A percentile compares a stretch with the other conserved stretches of the same genome.
Evolutionary conservation across 495 filamentous ascomycete genomes (phyloP).

Genomic region (Lasiosphaeria ovina): DNA sequence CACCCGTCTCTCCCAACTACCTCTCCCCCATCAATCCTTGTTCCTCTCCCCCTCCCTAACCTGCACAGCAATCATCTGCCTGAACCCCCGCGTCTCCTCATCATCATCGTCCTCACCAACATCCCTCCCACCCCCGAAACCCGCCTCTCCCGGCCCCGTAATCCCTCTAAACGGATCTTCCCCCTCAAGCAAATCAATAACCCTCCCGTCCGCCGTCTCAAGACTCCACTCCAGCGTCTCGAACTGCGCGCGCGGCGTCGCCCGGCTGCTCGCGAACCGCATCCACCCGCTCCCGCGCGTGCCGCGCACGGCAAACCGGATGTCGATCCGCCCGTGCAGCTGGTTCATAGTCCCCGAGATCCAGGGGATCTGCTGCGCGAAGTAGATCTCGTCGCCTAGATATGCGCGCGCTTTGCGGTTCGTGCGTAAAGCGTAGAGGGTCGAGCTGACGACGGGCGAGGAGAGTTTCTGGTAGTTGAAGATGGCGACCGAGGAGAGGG

Average conservation of each 20-base stretch:
- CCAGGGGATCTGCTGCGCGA: constrained; percentile 83
- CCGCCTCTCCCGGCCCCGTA: constrained; percentile 17
- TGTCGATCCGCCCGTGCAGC: constrained; percentile 86
- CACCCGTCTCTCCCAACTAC: too few relatives aligned
- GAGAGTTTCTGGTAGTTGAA: constrained; percentile 98
- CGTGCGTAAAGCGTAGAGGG: constrained; percentile 86
- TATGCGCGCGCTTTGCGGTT: constrained; percentile 67
- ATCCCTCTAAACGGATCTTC: constrained; percentile 60
- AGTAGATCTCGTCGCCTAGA: constrained; percentile 92
- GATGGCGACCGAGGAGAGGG: constrained; percentile 69
- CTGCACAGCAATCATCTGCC: constrained; percentile 32
- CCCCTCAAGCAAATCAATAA: constrained; percentile 65
- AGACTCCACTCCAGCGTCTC: constrained; percentile 77
- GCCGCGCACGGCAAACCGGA: constrained; percentile 83
- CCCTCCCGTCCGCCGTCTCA: constrained; percentile 61
- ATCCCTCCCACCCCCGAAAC: constrained; percentile 9
- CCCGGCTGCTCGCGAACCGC: constrained; percentile 75
- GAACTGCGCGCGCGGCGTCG: constrained; percentile 68
- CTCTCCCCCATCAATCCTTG: constrained; percentile 14
- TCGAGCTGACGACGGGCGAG: constrained; percentile 74
- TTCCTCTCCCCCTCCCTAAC: constrained; percentile 18
- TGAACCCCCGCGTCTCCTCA: constrained; percentile 38
- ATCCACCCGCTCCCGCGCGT: constrained; percentile 69
- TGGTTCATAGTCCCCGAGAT: constrained; percentile 93
- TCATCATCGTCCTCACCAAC: constrained; percentile 39